These are phyloP conservation scores for Cryptococcus sp. DNA, from an alignment of 1,284 basidiomycete species.

Conservation along the genomic window DNA sequence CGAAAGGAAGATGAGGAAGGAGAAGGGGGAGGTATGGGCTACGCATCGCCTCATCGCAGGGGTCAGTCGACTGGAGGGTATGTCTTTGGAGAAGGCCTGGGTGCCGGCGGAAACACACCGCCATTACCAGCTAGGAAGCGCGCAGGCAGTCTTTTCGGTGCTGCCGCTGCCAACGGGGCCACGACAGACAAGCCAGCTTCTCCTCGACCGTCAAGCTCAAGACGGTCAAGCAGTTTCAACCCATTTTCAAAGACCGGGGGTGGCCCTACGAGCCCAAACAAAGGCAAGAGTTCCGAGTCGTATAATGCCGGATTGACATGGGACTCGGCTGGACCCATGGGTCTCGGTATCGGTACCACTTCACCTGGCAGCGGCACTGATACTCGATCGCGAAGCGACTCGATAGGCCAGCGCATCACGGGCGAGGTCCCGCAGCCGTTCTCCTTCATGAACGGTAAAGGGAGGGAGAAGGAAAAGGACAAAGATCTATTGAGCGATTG, in stretches of 20 bases:
- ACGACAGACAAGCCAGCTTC: background rate
- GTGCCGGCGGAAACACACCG: conserved; percentile 28
- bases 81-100: conserved; percentile 50
- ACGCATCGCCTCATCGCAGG: conserved; percentile 21
- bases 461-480: conserved; percentile 5
- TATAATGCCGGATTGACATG: conserved; percentile 45
- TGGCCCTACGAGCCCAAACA: conserved; percentile 23
- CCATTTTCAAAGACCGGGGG: conserved; percentile 26
- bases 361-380: conserved; percentile 4
- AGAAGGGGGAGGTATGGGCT: conserved; percentile 46
- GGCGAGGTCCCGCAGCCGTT: conserved; percentile 23
- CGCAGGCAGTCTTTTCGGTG: conserved; percentile 23
- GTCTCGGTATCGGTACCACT: conserved; percentile 8
- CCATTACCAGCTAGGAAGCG: conserved; percentile 20
- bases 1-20: conserved; percentile 58
- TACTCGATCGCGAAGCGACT: conserved; percentile 26
- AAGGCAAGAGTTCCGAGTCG: conserved; percentile 26
- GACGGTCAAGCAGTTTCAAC: conserved; percentile 27
- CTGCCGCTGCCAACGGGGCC: conserved; percentile 2
- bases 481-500: conserved; percentile 26
- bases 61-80: conserved; percentile 27
- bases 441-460: conserved; percentile 18
- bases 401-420: conserved; percentile 21
- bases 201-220: conserved; percentile 7
- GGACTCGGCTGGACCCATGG: conserved; percentile 35